These are phyloP conservation scores for Oldenlandia corymbosa DNA, from an alignment of 257 asterid genomes.

Conservation along the genomic window DNA sequence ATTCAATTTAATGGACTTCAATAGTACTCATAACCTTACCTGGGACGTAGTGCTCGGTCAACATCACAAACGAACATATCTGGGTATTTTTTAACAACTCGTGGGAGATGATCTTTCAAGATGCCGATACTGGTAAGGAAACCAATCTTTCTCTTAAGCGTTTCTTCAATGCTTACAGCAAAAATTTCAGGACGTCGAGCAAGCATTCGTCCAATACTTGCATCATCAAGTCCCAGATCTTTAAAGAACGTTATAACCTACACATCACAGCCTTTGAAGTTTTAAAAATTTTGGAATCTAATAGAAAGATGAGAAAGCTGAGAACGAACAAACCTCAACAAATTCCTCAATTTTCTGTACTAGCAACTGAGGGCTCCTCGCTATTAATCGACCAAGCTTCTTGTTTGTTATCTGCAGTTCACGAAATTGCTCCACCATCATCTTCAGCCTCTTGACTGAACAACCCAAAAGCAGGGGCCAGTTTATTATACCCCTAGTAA, in stretches of 20 bases:
- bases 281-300: neutral
- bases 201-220: conserved; percentile 52
- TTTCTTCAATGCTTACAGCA: conserved; percentile 53
- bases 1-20: neutral
- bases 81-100: conserved; percentile 80
- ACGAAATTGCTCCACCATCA: conserved; percentile 50
- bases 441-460: conserved; percentile 57
- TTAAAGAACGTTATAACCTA: conserved; percentile 73
- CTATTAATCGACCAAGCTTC: conserved; percentile 69
- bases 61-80: conserved; percentile 78
- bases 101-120: conserved; percentile 52
- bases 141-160: conserved; percentile 63
- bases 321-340: conserved; percentile 52
- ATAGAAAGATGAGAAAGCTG: neutral
- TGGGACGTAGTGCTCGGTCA: conserved; percentile 67
- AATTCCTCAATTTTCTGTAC: conserved; percentile 76
- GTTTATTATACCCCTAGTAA: conserved; percentile 51
- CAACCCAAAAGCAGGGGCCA: conserved; percentile 82
- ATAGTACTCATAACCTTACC: conserved; percentile 39
- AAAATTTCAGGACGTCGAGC: conserved; percentile 88
- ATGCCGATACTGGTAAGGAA: conserved; percentile 65
- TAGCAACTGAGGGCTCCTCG: conserved; percentile 77
- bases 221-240: conserved; percentile 68
- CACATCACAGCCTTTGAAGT: conserved; percentile 7
- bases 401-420: conserved; percentile 46